Percentiles rank a stretch among this genome's conserved stretches.
Evolutionary conservation across 1,284 basidiomycete genomes (phyloP).

Genomic region (Phylloboletellus chloephorus): DNA sequence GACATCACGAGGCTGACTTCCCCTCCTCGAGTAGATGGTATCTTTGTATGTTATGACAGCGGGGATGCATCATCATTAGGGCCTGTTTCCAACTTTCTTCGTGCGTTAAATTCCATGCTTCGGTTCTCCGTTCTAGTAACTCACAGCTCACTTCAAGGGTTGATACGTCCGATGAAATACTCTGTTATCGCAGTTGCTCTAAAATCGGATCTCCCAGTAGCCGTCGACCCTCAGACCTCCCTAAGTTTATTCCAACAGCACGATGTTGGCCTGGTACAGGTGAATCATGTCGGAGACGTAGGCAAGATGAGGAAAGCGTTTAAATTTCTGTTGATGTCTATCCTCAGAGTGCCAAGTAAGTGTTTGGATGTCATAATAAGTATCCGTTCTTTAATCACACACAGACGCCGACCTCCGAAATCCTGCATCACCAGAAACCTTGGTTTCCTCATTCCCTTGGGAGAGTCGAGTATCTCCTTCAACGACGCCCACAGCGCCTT

Average conservation of each 20-base stretch:
- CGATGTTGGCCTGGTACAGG: slow-evolving; percentile 67
- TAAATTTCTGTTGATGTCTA: slow-evolving; percentile 57
- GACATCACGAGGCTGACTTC: slow-evolving; percentile 37
- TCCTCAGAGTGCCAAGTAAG: slow-evolving; percentile 52
- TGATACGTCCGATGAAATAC: slow-evolving; percentile 49
- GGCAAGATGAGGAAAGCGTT: slow-evolving; percentile 65
- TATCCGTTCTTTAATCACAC: slow-evolving; percentile 7
- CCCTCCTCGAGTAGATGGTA: slow-evolving; percentile 58
- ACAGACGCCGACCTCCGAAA: slow-evolving; percentile 49
- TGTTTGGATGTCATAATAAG: slow-evolving; percentile 5
- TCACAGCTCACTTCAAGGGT: slow-evolving; percentile 37
- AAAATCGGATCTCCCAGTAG: slow-evolving; percentile 60
- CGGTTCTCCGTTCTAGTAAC: slow-evolving; percentile 5
- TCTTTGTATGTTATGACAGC: slow-evolving; percentile 72
- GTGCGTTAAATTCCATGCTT: slow-evolving; percentile 38
- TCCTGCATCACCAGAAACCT: slow-evolving; percentile 62
- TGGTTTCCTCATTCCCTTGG: slow-evolving; percentile 49
- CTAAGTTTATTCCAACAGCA: slow-evolving; percentile 44
- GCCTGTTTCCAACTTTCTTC: slow-evolving; percentile 56
- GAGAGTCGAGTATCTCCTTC: slow-evolving; percentile 37
- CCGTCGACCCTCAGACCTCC: slow-evolving; percentile 53
- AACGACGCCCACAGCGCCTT: slow-evolving; percentile 47
- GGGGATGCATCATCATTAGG: slow-evolving; percentile 54
- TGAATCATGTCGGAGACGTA: slow-evolving; percentile 43
- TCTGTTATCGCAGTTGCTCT: slow-evolving; percentile 69